Percentiles rank a stretch among this genome's conserved stretches.
Conservation (phyloP, 495 filamentous ascomycete species). For the Aspergillus baeticus region DNA sequence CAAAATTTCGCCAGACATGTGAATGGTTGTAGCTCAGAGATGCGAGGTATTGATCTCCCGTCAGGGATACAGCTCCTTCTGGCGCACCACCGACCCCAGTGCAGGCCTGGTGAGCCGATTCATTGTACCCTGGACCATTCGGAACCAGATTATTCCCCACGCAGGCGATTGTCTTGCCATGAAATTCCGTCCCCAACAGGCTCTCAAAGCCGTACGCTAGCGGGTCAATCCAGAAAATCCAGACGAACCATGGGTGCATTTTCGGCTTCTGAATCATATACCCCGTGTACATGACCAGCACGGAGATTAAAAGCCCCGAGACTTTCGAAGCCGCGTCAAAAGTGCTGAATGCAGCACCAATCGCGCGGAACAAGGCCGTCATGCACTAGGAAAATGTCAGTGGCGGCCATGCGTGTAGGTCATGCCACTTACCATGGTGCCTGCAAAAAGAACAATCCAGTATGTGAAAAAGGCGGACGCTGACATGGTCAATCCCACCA, state of each 20-base stretch:
- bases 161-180: slow-evolving; percentile 48
- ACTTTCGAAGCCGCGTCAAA: slow-evolving; percentile 56
- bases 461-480: slow-evolving; percentile 54
- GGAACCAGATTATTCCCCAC: slow-evolving; percentile 48
- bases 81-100: slow-evolving; percentile 51
- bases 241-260: slow-evolving; percentile 77
- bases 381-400: too few species aligned
- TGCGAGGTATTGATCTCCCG: slow-evolving; percentile 50
- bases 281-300: slow-evolving; percentile 57
- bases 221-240: slow-evolving; percentile 74
- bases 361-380: slow-evolving; percentile 53
- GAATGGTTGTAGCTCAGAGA: slow-evolving; percentile 48
- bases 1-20: slow-evolving; percentile 50
- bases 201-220: slow-evolving; percentile 71
- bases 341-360: slow-evolving; percentile 50
- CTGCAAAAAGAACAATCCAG: slow-evolving; percentile 10
- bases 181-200: slow-evolving; percentile 66
- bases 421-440: slow-evolving; percentile 29
- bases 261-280: slow-evolving; percentile 62
- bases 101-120: slow-evolving; percentile 49
- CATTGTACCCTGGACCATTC: slow-evolving; percentile 30
- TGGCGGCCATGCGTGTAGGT: too few species aligned
- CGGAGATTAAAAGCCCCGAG: slow-evolving; percentile 44
- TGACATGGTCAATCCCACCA: slow-evolving; percentile 51
- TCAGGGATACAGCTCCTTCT: slow-evolving; percentile 39